phyloP scores from a whole-genome alignment of 345 rosid species.

The Eutrema japonicum region DNA sequence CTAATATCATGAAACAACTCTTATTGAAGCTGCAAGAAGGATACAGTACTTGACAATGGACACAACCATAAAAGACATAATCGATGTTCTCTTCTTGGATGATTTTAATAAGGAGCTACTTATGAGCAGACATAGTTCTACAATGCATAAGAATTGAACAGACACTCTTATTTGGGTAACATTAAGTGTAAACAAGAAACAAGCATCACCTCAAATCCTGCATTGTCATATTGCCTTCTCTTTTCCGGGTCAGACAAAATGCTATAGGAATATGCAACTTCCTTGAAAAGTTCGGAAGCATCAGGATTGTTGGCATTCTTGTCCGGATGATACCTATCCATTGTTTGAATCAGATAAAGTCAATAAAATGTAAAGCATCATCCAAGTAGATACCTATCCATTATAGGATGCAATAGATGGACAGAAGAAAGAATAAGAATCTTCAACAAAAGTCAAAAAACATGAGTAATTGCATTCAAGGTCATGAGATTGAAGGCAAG shows the following conservation, averaged over 20 bases:
- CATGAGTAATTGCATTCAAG: constrained; percentile 2
- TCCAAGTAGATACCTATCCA: too few species aligned
- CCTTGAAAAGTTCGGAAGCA: constrained; percentile 94
- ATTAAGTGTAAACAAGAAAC: constrained; percentile 1
- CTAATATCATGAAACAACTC: constrained; percentile 45
- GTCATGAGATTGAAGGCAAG: neutral
- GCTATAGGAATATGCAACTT: constrained; percentile 97
- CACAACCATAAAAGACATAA: neutral
- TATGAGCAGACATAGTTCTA: neutral
- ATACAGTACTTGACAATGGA: neutral
- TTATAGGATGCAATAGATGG: too few species aligned
- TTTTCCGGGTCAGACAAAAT: constrained; percentile 98
- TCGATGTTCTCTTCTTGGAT: neutral
- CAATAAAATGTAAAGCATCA: neutral
- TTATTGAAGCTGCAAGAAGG: neutral
- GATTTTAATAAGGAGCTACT: neutral
- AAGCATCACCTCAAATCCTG: constrained; percentile 89
- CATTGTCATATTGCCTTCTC: constrained; percentile 94
- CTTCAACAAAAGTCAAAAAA: constrained; percentile 13
- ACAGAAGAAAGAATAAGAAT: neutral
- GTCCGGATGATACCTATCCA: constrained; percentile 93
- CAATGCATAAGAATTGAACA: neutral
- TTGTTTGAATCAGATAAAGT: neutral
- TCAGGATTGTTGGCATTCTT: constrained; percentile 94
- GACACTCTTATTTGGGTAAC: too few species aligned